phyloP scores from a whole-genome alignment of 2,329 filamentous ascomycete species.

The Calonectria pseudoturangicola region DNA sequence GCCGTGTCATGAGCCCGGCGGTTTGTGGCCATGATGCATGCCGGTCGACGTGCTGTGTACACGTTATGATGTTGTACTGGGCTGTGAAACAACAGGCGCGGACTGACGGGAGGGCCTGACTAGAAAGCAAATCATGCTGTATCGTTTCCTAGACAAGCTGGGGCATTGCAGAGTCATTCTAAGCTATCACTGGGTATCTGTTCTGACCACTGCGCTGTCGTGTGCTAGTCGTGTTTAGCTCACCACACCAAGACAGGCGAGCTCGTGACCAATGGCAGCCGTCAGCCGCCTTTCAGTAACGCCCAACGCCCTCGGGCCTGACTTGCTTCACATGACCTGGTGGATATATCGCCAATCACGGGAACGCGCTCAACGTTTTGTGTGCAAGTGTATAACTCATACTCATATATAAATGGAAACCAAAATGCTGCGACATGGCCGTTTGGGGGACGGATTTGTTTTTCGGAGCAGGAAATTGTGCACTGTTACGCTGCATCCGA shows the following conservation, averaged over 20 bases:
- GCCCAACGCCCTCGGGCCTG: constrained; percentile 26
- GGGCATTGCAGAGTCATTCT: constrained; percentile 23
- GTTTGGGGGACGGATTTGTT: constrained; percentile 3
- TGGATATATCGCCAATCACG: constrained; percentile 34
- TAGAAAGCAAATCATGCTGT: constrained; percentile 45
- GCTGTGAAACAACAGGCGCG: constrained; percentile 42
- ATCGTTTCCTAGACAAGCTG: constrained; percentile 14
- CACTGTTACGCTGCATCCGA: constrained; percentile 25
- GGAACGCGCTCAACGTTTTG: background rate
- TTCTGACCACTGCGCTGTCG: constrained; percentile 26
- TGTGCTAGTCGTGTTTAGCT: constrained; percentile 37
- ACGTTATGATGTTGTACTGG: constrained; percentile 37
- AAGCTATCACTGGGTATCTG: constrained; percentile 33
- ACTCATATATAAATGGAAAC: constrained; percentile 25
- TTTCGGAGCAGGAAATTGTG: constrained; percentile 25
- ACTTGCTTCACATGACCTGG: constrained; percentile 38
- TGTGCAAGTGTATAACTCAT: constrained; percentile 10
- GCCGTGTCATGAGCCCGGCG: constrained; percentile 32
- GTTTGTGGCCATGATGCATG: constrained; percentile 36
- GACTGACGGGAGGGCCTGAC: constrained; percentile 51
- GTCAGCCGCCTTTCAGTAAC: constrained; percentile 35
- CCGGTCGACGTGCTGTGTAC: constrained; percentile 37
- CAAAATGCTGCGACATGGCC: background rate
- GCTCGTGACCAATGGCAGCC: constrained; percentile 31
- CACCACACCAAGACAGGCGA: constrained; percentile 25